Conservation (phyloP, 1,284 basidiomycete species). For the Ceratobasidium sp. region DNA sequence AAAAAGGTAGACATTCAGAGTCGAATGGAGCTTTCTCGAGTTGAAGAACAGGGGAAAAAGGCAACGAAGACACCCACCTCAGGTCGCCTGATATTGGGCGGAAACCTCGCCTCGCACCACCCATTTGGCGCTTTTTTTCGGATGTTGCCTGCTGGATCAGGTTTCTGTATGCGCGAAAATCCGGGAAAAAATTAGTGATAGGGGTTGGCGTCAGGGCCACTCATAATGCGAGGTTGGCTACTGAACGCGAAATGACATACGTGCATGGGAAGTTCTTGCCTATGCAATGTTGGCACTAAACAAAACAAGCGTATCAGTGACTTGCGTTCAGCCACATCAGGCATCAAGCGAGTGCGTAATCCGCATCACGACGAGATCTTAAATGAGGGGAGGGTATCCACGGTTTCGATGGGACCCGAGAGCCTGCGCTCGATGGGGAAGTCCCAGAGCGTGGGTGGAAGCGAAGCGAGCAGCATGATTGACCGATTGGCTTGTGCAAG, state of each 20-base stretch:
- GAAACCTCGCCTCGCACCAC: conserved; percentile 48
- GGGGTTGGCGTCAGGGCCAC: conserved; percentile 51
- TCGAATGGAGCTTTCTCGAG: neutral
- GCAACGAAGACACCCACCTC: conserved; percentile 11
- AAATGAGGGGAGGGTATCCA: conserved; percentile 20
- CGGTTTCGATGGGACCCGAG: conserved; percentile 11
- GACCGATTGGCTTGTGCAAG: neutral
- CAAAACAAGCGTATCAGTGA: conserved; percentile 40
- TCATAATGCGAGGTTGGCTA: conserved; percentile 48
- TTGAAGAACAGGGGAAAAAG: neutral
- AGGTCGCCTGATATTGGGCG: conserved; percentile 42
- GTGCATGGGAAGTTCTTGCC: conserved; percentile 88
- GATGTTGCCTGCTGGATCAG: conserved; percentile 83
- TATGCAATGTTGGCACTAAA: conserved; percentile 72
- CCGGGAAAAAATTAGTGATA: conserved; percentile 28
- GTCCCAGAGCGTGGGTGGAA: conserved; percentile 9
- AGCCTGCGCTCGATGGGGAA: conserved; percentile 23
- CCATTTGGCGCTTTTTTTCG: conserved; percentile 78
- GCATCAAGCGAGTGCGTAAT: neutral
- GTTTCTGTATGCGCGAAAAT: conserved; percentile 63
- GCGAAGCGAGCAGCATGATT: conserved; percentile 29
- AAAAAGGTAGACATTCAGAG: conserved; percentile 25
- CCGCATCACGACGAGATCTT: neutral
- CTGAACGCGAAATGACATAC: conserved; percentile 61
- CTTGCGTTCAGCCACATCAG: neutral